A percentile compares a stretch with the other conserved stretches of the same genome.
Conservation (phyloP, 768 basidiomycete genomes). For the Macrocybe gigantea region DNA sequence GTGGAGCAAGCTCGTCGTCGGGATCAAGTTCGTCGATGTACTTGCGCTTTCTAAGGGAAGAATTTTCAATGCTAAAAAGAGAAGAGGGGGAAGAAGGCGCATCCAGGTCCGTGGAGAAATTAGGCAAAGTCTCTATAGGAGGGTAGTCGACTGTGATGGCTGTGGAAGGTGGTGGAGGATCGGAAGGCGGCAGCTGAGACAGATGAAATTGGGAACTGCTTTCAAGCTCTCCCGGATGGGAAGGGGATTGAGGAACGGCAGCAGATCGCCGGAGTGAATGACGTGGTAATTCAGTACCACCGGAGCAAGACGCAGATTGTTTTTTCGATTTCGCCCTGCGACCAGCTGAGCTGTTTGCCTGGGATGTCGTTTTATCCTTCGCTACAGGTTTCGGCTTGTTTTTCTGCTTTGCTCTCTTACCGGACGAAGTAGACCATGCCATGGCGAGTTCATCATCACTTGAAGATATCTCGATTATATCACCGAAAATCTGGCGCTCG, state of each 20-base stretch:
- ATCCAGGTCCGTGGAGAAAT: conserved; percentile 9
- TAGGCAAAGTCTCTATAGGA: conserved; percentile 28
- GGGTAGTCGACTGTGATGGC: conserved; percentile 19
- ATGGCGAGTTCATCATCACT: conserved; percentile 35
- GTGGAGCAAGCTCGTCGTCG: conserved; percentile 6
- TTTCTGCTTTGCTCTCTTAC: conserved; percentile 14
- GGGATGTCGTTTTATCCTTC: conserved; percentile 18
- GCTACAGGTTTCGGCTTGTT: conserved; percentile 17
- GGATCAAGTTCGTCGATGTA: conserved; percentile 24
- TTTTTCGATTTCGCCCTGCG: conserved; percentile 2
- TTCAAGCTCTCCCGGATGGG: too few species aligned
- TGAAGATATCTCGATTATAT: conserved; percentile 40
- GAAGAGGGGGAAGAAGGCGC: conserved; percentile 26
- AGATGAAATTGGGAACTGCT: conserved; percentile 6
- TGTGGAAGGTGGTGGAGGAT: conserved; percentile 24
- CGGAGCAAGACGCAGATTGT: background rate
- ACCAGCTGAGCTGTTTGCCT: background rate
- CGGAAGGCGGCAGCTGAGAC: conserved; percentile 26
- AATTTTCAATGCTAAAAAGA: conserved; percentile 14
- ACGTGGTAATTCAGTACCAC: conserved; percentile 7
- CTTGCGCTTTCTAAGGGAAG: conserved; percentile 12
- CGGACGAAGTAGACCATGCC: conserved; percentile 20
- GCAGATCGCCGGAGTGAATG: conserved; percentile 8
- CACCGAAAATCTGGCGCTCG: conserved; percentile 4
- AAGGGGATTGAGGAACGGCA: conserved; percentile 6